A percentile compares a stretch with the other conserved stretches of the same genome.
Conservation (phyloP, 768 basidiomycete species). For the Phanerochaete sordida region DNA sequence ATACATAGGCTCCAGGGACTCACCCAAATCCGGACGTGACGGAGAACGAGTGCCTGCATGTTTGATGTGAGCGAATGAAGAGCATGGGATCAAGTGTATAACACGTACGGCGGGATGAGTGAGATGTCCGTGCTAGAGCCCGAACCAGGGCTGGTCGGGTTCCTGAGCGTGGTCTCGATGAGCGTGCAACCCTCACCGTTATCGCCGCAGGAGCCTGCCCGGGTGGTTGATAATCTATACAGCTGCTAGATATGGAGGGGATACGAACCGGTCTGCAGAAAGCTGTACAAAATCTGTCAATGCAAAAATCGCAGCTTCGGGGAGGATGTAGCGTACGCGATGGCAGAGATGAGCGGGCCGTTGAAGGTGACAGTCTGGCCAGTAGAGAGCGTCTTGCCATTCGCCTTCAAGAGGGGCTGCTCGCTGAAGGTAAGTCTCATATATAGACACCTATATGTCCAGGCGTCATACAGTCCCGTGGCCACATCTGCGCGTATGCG, state of each 20-base stretch:
- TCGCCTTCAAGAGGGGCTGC: conserved; percentile 10
- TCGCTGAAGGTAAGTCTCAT: not conserved
- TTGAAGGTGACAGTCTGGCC: conserved; percentile 27
- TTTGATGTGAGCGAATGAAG: not conserved
- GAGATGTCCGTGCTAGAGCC: conserved; percentile 36
- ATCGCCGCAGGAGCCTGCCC: conserved; percentile 31
- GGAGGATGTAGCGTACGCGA: too few relatives aligned
- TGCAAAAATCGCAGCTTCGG: too few relatives aligned
- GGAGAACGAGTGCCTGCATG: conserved; percentile 34
- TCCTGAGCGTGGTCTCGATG: conserved; percentile 34
- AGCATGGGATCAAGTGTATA: not conserved
- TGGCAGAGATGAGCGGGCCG: conserved; percentile 26
- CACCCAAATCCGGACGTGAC: conserved; percentile 39
- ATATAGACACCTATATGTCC: too few relatives aligned
- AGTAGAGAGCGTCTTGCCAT: conserved; percentile 27
- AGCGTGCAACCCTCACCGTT: conserved; percentile 39
- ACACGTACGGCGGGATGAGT: conserved; percentile 38
- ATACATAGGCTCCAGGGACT: not conserved
- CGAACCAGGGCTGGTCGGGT: conserved; percentile 28
- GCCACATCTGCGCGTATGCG: not conserved
- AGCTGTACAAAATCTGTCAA: too few relatives aligned
- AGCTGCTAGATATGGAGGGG: too few relatives aligned
- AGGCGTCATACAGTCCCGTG: not conserved
- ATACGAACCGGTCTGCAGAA: conserved; percentile 3
- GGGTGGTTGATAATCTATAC: not conserved